Conservation (phyloP, 306 rosid species). For the Lathyrus sativus region DNA sequence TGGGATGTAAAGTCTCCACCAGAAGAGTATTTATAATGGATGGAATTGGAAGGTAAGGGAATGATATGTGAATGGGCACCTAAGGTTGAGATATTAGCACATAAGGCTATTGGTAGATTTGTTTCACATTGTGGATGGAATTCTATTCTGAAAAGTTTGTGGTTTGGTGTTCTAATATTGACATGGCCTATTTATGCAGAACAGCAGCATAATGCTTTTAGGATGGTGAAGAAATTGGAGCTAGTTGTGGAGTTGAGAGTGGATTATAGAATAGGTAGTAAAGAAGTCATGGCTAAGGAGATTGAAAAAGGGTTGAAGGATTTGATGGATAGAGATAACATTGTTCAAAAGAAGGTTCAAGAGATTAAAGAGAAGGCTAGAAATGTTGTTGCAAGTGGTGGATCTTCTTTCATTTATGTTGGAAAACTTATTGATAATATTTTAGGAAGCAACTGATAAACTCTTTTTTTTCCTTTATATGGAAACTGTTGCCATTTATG, state of each 20-base stretch:
- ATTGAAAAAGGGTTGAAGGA: constrained; percentile 45
- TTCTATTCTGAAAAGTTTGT: constrained; percentile 65
- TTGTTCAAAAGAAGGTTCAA: constrained; percentile 48
- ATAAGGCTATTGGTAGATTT: constrained; percentile 55
- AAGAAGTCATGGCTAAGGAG: constrained; percentile 51
- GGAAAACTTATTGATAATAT: constrained; percentile 36
- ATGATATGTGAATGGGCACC: constrained; percentile 65
- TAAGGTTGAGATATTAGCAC: constrained; percentile 54
- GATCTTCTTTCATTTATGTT: constrained; percentile 46
- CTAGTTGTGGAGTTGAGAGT: constrained; percentile 51
- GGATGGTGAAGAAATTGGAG: constrained; percentile 52
- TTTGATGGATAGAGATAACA: constrained; percentile 41
- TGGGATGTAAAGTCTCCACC: constrained; percentile 50
- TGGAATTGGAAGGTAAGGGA: constrained; percentile 48
- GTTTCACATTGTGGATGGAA: constrained; percentile 77
- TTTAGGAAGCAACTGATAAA: constrained; percentile 25
- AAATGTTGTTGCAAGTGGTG: constrained; percentile 43
- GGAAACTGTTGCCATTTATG: too few relatives aligned
- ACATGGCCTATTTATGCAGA: constrained; percentile 79
- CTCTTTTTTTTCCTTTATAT: neutral
- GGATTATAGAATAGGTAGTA: constrained; percentile 45
- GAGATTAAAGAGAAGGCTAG: constrained; percentile 46
- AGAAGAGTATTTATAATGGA: constrained; percentile 62
- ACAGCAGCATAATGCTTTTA: constrained; percentile 64
- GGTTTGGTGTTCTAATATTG: constrained; percentile 67